A percentile compares a stretch with the other conserved stretches of the same genome.
Conservation (phyloP, 345 rosid genomes). For the Diplotaxis tenuifolia region DNA sequence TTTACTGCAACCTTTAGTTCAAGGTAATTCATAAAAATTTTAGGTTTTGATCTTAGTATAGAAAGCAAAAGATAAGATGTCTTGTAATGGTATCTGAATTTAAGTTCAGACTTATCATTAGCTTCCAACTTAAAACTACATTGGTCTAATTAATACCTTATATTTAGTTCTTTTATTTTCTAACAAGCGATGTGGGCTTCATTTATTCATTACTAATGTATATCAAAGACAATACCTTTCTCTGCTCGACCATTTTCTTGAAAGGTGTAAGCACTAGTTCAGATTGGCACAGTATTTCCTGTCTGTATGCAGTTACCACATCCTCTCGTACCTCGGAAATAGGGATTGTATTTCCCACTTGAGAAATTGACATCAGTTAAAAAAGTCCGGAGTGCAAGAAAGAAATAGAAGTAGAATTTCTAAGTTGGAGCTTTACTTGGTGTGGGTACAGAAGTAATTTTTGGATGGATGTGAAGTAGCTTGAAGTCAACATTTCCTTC, state of each 20-base stretch:
- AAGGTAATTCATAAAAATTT: background rate
- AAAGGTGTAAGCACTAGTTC: slow-evolving; percentile 61
- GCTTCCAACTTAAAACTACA: background rate
- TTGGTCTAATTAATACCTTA: too few species aligned
- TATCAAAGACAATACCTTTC: slow-evolving; percentile 24
- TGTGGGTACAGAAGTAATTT: too few species aligned
- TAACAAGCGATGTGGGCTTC: background rate
- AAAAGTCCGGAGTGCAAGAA: too few species aligned
- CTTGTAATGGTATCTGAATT: background rate
- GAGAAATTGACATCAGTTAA: too few species aligned
- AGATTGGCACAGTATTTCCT: too few species aligned
- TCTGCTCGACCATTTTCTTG: slow-evolving; percentile 49
- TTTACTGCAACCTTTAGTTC: slow-evolving; percentile 52
- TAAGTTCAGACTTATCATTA: background rate
- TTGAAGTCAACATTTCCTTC: too few species aligned
- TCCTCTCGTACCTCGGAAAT: too few species aligned
- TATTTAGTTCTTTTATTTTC: background rate
- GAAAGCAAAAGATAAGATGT: background rate
- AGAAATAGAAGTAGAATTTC: too few species aligned
- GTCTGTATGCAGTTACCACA: too few species aligned
- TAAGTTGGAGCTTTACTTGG: too few species aligned
- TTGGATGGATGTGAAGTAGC: too few species aligned
- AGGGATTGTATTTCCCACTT: too few species aligned
- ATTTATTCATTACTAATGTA: background rate
- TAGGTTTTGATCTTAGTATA: background rate